These are phyloP conservation scores for Neobulgaria alba DNA, from an alignment of 2,329 filamentous ascomycete species.

Conservation along the genomic window DNA sequence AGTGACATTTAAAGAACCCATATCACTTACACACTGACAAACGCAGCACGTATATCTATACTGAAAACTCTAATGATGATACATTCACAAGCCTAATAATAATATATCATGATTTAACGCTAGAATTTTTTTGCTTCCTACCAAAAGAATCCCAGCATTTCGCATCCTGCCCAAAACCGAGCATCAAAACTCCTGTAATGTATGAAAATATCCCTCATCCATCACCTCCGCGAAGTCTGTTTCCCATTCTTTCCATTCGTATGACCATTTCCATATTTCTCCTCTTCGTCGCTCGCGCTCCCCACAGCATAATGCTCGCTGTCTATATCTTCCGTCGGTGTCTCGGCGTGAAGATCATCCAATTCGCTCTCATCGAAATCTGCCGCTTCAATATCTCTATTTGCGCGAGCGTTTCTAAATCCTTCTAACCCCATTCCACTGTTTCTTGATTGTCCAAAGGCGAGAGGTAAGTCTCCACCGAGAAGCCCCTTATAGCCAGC, in stretches of 20 bases:
- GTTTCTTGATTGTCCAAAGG: conserved; percentile 21
- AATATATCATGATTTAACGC: no score
- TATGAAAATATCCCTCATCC: conserved; percentile 2
- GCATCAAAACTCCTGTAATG: conserved; percentile 1
- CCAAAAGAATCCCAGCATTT: no score
- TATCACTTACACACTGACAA: no score
- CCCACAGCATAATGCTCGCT: conserved; percentile 48
- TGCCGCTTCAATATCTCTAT: conserved; percentile 48
- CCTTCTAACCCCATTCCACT: conserved; percentile 34
- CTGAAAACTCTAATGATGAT: no score
- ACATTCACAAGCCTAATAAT: no score
- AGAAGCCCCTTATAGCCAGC: conserved; percentile 42
- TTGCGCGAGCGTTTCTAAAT: conserved; percentile 39
- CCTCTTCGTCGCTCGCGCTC: conserved; percentile 46
- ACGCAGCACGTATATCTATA: no score
- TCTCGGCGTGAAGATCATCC: conserved; percentile 45
- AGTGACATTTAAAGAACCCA: no score
- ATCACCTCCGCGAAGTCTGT: conserved; percentile 11
- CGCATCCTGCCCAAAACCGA: background rate
- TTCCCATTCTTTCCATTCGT: conserved; percentile 18
- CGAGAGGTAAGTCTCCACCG: conserved; percentile 25
- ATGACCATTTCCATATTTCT: conserved; percentile 17
- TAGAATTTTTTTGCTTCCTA: no score
- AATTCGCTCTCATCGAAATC: conserved; percentile 60
- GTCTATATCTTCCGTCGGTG: conserved; percentile 28